Evolutionary conservation across 768 basidiomycete species (phyloP), one percentile per base, ranked within the genome.

Genomic region (Suillus sp.): DNA sequence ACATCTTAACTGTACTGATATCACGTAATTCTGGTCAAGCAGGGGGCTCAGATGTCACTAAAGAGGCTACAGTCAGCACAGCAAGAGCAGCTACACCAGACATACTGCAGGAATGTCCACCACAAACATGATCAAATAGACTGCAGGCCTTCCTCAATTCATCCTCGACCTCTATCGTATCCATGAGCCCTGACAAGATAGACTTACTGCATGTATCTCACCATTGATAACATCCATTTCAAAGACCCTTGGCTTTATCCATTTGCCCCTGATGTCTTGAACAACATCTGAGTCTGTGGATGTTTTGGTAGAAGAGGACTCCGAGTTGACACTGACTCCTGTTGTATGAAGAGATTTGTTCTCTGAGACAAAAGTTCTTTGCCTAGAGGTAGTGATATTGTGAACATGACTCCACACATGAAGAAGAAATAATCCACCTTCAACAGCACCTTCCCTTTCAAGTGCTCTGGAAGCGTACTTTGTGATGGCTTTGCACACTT

Each of bases 381-480:
- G 92, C 84, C 89, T 91, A 74, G 48, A 4, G 64, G 55, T 10
- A 50, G 60, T 54, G 5, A 47, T 45, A 16, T 27, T 50, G 25
- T 61, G 34, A 69, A 55, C 18, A 16, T 45, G 45, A 22, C 40
- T 61, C 20, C n/a, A 30, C 34, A 20, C 10, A 27, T 48, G 25
- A 37, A 11, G 13, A 37, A 13, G 4, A 4, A 56, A 18, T n/a
- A 6, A 74, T 79, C 53, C 35, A 88, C 92, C 82, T 99, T 99
- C 64, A 99, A 76, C 40, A 97, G 72, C n/a, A 97, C 83, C 65
- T 86, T 86, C 5, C 87, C 83, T 72, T 85, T 90, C 55, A 99
- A 79, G 22, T 89, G 84, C 59, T 94, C 89, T 0, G 96, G 96
- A 71, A 98, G 90, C 95, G 71, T 98, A 98, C 76, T 91, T 92